Evolutionary conservation across 148 eudicot species (phyloP).

Genomic region (Bassia scoparia): DNA sequence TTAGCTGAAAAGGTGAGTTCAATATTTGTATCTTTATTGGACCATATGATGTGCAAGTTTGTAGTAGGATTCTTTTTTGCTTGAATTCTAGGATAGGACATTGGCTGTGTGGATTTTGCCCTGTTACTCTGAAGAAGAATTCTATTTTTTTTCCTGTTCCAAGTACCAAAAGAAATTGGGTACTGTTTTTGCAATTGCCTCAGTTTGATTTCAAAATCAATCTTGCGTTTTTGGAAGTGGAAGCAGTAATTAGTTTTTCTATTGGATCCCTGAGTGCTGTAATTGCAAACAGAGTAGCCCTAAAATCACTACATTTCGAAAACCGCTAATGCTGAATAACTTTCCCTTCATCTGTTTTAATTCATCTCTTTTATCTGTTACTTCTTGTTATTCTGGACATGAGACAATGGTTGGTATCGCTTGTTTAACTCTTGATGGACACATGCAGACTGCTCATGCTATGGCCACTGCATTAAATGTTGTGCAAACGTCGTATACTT

Average conservation of each 20-base stretch:
- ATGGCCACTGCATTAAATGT: conserved; percentile 68
- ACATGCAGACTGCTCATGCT: conserved; percentile 60
- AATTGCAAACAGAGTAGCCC: not conserved
- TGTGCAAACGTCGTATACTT: conserved; percentile 67
- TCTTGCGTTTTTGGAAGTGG: not conserved
- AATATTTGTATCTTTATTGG: not conserved
- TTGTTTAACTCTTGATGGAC: conserved; percentile 17
- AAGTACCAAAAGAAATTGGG: not conserved
- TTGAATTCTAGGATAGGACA: not conserved
- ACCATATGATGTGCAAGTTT: not conserved
- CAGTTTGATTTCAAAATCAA: not conserved
- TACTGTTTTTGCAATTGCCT: not conserved
- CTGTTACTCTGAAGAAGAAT: not conserved
- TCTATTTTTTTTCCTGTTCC: not conserved
- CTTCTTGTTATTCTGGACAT: not conserved
- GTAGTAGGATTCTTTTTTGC: not conserved
- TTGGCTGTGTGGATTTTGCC: not conserved
- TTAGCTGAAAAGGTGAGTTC: conserved; percentile 70
- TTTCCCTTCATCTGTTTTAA: not conserved
- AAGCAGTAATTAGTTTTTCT: not conserved
- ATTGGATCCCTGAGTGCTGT: not conserved
- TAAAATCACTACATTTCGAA: not conserved
- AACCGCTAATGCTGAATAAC: not conserved
- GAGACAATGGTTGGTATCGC: not conserved
- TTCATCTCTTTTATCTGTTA: not conserved